Evolutionary conservation across 768 basidiomycete species (phyloP).

Genomic region (Rhodotorula sphaerocarpa): DNA sequence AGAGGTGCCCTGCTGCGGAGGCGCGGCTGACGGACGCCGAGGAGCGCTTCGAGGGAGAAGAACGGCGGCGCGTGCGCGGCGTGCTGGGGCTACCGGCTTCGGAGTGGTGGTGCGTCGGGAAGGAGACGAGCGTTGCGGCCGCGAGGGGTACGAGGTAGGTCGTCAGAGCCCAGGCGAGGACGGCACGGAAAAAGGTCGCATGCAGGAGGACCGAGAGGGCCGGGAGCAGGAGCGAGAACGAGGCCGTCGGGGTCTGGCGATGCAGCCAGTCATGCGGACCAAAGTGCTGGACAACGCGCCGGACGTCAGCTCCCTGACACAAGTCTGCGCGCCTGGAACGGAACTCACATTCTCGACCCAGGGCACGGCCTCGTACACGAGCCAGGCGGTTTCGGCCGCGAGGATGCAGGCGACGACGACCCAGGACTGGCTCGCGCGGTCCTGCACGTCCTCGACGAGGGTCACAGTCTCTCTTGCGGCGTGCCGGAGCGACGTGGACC

Average conservation of each 20-base stretch:
- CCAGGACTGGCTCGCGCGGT: slow-evolving; percentile 13
- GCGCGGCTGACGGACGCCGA: too few species aligned
- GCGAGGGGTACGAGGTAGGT: slow-evolving; percentile 22
- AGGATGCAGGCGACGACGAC: slow-evolving; percentile 13
- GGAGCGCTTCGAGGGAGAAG: background rate
- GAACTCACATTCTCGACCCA: slow-evolving; percentile 21
- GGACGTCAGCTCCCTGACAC: background rate
- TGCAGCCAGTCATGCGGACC: slow-evolving; percentile 19
- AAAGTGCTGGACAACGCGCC: slow-evolving; percentile 2
- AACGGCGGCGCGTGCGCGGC: background rate
- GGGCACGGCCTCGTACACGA: slow-evolving; percentile 18
- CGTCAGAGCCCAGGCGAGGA: slow-evolving; percentile 5
- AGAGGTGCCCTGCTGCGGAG: background rate
- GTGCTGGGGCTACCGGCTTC: background rate
- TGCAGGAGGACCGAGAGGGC: slow-evolving; percentile 21
- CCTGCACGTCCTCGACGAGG: slow-evolving; percentile 19
- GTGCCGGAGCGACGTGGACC: background rate
- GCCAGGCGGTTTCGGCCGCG: slow-evolving; percentile 11
- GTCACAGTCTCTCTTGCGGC: slow-evolving; percentile 2
- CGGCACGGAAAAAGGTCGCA: slow-evolving; percentile 20
- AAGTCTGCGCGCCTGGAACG: too few species aligned
- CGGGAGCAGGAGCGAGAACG: slow-evolving; percentile 13
- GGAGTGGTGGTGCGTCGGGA: slow-evolving; percentile 19
- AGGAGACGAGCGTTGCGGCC: slow-evolving; percentile 17
- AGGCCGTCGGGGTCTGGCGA: background rate